A percentile compares a stretch with the other conserved stretches of the same genome.
phyloP scores from a whole-genome alignment of 2,329 filamentous ascomycete genomes.

The Aureobasidium mangrovei region DNA sequence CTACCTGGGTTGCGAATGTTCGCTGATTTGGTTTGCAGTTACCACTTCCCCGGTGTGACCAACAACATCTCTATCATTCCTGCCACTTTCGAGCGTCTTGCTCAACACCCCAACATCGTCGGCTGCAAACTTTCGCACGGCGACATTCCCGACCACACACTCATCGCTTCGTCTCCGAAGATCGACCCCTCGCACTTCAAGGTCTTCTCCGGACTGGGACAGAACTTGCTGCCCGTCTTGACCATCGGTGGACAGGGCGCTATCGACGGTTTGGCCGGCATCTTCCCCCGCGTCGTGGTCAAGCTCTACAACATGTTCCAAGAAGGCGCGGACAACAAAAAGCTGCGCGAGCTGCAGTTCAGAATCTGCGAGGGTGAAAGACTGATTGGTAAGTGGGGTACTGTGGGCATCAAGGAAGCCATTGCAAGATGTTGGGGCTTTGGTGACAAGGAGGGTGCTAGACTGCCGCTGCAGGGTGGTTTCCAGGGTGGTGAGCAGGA shows the following conservation, averaged over 20 bases:
- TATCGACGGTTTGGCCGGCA: constrained; percentile 57
- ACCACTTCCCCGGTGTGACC: constrained; percentile 59
- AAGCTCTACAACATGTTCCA: constrained; percentile 46
- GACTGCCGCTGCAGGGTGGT: constrained; percentile 50
- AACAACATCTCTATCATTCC: constrained; percentile 55
- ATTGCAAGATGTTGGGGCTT: constrained; percentile 50
- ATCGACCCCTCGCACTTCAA: constrained; percentile 53
- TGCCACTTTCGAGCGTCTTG: constrained; percentile 49
- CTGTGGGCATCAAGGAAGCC: constrained; percentile 58
- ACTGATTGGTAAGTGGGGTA: constrained; percentile 51
- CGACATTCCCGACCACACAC: constrained; percentile 54
- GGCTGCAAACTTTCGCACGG: constrained; percentile 63
- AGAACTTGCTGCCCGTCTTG: constrained; percentile 55
- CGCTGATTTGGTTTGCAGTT: constrained; percentile 31
- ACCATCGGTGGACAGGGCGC: constrained; percentile 55
- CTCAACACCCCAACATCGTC: constrained; percentile 57
- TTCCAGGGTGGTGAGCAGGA: constrained; percentile 49
- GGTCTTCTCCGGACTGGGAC: constrained; percentile 56
- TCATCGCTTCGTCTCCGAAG: constrained; percentile 50
- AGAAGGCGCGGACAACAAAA: constrained; percentile 35
- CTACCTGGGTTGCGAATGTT: not conserved
- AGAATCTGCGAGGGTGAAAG: constrained; percentile 54
- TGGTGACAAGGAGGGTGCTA: constrained; percentile 50
- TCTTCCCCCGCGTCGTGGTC: constrained; percentile 56
- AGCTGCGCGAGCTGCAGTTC: constrained; percentile 51